A percentile compares a stretch with the other conserved stretches of the same genome.
These are phyloP conservation scores for Colletotrichum tanaceti DNA, from an alignment of 2,329 filamentous ascomycete genomes.

Conservation along the genomic window DNA sequence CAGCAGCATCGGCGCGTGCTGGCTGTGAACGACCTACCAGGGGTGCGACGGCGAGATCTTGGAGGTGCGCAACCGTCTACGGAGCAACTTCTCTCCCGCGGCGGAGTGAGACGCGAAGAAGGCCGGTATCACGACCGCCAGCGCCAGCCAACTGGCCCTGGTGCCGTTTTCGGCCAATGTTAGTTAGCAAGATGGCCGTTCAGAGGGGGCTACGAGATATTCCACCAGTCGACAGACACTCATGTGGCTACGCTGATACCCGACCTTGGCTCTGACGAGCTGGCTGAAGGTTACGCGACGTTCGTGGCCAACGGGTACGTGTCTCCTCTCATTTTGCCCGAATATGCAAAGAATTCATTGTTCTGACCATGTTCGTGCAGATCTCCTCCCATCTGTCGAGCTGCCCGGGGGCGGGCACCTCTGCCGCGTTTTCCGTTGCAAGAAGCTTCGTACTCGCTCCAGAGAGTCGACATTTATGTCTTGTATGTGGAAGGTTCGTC, in stretches of 20 bases:
- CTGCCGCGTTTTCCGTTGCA: slow-evolving; percentile 22
- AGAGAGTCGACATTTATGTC: slow-evolving; percentile 13
- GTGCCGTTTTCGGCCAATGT: slow-evolving; percentile 24
- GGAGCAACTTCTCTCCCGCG: neutral
- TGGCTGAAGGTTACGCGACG: slow-evolving; percentile 5
- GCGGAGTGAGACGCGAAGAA: slow-evolving; percentile 9
- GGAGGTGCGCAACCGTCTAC: slow-evolving; percentile 19
- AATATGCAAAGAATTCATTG: too few species aligned
- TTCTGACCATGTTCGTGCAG: neutral
- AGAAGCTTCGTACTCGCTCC: slow-evolving; percentile 1
- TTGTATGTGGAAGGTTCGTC: neutral
- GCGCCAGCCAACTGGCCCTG: slow-evolving; percentile 4
- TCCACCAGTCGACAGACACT: slow-evolving; percentile 2
- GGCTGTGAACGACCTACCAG: slow-evolving; percentile 20
- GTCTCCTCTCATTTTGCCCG: neutral
- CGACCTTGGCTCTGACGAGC: neutral
- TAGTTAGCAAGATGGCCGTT: slow-evolving; percentile 15
- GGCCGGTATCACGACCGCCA: neutral
- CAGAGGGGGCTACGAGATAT: slow-evolving; percentile 15
- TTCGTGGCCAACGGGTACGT: slow-evolving; percentile 14
- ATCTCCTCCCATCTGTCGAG: slow-evolving; percentile 5
- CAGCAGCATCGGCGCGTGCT: slow-evolving; percentile 13
- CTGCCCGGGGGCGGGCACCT: neutral
- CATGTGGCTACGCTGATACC: neutral
- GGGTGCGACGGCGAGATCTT: neutral